Evolutionary conservation across 768 basidiomycete species (phyloP).

Genomic region (Lentinula boryana): DNA sequence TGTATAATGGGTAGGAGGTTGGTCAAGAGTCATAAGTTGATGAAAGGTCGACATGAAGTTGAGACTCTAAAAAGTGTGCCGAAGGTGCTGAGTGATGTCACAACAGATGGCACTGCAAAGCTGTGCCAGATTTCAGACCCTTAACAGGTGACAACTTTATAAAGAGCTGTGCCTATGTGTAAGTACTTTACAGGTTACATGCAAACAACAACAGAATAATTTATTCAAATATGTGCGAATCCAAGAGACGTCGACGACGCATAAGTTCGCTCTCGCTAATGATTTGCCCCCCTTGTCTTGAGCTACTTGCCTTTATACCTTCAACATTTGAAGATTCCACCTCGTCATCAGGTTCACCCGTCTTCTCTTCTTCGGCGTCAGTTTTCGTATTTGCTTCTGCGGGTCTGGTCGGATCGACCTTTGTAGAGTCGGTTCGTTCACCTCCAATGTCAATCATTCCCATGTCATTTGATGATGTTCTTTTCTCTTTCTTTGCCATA

Average conservation of each 20-base stretch:
- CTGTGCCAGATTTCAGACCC: neutral
- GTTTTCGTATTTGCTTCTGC: neutral
- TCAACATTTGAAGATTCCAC: neutral
- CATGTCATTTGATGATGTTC: constrained; percentile 11
- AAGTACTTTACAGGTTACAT: neutral
- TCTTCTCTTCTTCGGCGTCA: constrained; percentile 6
- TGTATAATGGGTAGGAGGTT: constrained; percentile 25
- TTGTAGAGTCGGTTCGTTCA: constrained; percentile 6
- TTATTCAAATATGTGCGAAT: constrained; percentile 59
- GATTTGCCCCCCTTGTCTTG: constrained; percentile 51
- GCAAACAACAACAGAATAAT: constrained; percentile 12
- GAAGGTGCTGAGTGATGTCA: neutral
- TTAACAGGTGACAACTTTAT: neutral
- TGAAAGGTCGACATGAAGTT: constrained; percentile 1
- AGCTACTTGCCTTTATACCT: constrained; percentile 16
- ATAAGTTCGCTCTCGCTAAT: constrained; percentile 79
- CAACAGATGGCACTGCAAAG: constrained; percentile 1
- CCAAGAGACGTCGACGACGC: constrained; percentile 69
- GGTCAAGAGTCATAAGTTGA: constrained; percentile 5
- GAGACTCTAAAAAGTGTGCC: neutral
- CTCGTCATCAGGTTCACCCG: constrained; percentile 3
- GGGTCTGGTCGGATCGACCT: neutral
- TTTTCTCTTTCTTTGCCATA: constrained; percentile 47
- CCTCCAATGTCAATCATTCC: constrained; percentile 2
- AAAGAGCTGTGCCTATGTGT: neutral